phyloP scores from a whole-genome alignment of 2,329 filamentous ascomycete genomes.

The Apiospora phragmitis region DNA sequence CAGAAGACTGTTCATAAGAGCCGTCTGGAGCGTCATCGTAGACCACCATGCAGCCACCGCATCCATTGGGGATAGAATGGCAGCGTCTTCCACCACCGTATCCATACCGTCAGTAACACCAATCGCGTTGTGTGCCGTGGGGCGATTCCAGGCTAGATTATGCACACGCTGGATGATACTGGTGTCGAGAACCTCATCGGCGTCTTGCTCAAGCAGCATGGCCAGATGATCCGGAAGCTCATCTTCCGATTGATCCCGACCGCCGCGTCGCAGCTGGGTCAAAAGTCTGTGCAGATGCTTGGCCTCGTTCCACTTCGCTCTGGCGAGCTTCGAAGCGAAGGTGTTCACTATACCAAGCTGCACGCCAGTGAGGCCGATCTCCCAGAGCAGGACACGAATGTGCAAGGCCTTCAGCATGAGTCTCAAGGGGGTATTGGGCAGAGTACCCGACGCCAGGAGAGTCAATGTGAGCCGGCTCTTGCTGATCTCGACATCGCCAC shows the following conservation, averaged over 20 bases:
- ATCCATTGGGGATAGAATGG: slow-evolving; percentile 84
- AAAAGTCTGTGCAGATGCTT: slow-evolving; percentile 60
- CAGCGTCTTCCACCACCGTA: slow-evolving; percentile 78
- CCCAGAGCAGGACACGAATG: slow-evolving; percentile 86
- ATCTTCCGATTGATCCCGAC: slow-evolving; percentile 56
- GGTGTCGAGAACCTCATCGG: slow-evolving; percentile 77
- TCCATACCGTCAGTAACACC: slow-evolving; percentile 73
- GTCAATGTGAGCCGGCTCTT: slow-evolving; percentile 84
- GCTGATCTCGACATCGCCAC: slow-evolving; percentile 87
- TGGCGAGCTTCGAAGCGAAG: slow-evolving; percentile 71
- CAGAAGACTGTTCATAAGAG: slow-evolving; percentile 64
- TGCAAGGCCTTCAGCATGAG: slow-evolving; percentile 93
- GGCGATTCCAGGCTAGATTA: slow-evolving; percentile 85
- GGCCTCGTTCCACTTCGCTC: slow-evolving; percentile 79
- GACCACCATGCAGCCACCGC: slow-evolving; percentile 92
- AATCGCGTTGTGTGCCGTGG: slow-evolving; percentile 66
- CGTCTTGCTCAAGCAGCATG: slow-evolving; percentile 74
- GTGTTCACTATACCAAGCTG: slow-evolving; percentile 66
- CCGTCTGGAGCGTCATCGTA: slow-evolving; percentile 68
- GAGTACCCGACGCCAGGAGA: slow-evolving; percentile 81
- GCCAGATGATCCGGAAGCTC: slow-evolving; percentile 75
- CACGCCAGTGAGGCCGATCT: slow-evolving; percentile 65
- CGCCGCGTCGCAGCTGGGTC: slow-evolving; percentile 41
- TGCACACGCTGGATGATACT: slow-evolving; percentile 81
- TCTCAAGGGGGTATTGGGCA: slow-evolving; percentile 78